Base-by-base conservation (phyloP, 192 early-diverging fungal genomes). In the Kappamyces sp. region DNA sequence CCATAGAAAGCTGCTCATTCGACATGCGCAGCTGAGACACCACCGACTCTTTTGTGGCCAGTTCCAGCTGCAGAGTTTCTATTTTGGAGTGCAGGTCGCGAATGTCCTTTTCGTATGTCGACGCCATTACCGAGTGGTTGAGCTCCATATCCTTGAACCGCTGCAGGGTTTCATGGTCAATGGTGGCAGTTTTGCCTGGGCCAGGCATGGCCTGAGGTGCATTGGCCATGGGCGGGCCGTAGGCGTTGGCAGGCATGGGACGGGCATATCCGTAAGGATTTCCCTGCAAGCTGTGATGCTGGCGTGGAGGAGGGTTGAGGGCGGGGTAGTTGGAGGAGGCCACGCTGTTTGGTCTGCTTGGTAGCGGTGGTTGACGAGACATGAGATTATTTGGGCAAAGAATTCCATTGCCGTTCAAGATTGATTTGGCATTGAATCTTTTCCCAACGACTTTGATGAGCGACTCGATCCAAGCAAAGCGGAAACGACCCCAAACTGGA, bases 221-320 rank as follows among this genome's bases (percentile, higher is more conserved):
- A 23, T 82, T 71, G 39, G 65, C 52, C 32, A 84, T 74, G 62
- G 85, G 72, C 0, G 53, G 63, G 40, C 64, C 59, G 34, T 85
- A 23, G 23, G 74, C 35, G 67, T 12, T 46, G 44, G 44, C 12
- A 23, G 44, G 44, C 12, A 23, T n/a, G 44, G 44, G 23, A 46
- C 23, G 12, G 12, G 44, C 44, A 46, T 46, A 46, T 46, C 12
- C 44, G 12, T n/a, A 46, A 46, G 12, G 12, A 46, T 46, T n/a
- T 46, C 44, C 44, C 12, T 46, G 12, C 12, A 46, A 12, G 23
- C 12, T n/a, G 12, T 71, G 4, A 49, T 23, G 23, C 23, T 23
- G 23, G 23, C 23, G 23, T 23, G 23, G 23, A 23, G 23, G 23
- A 23, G 23, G 23, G 23, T 23, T 23, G 23, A 23, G 23, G 23